Conservation (phyloP, 2,329 filamentous ascomycete genomes). For the Xylariaceae sp. region DNA sequence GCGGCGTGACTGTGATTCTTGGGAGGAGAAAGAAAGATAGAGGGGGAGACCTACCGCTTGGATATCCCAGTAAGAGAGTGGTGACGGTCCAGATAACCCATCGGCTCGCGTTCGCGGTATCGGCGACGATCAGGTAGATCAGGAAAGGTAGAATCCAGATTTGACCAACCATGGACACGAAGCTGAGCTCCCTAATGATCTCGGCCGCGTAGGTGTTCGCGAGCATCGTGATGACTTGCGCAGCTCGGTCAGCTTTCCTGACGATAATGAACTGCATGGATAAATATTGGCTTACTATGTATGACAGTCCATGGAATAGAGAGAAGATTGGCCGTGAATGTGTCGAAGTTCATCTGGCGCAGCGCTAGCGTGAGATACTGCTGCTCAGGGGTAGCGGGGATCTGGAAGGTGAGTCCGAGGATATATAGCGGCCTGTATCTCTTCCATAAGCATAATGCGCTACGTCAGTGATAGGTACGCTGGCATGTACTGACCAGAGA, state of each 20-base stretch:
- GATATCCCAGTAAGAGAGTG: slow-evolving; percentile 45
- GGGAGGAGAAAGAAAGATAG: background rate
- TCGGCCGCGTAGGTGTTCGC: slow-evolving; percentile 42
- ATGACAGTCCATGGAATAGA: slow-evolving; percentile 45
- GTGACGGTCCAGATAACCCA: slow-evolving; percentile 49
- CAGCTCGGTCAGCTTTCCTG: background rate
- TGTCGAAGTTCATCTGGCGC: slow-evolving; percentile 50
- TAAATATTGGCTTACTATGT: slow-evolving; percentile 41
- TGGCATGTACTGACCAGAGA: slow-evolving; percentile 42
- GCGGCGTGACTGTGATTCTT: background rate
- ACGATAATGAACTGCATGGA: background rate
- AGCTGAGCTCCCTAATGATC: slow-evolving; percentile 51
- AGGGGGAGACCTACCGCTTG: slow-evolving; percentile 40
- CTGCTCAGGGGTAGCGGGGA: slow-evolving; percentile 47
- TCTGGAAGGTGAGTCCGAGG: slow-evolving; percentile 49
- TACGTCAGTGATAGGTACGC: background rate
- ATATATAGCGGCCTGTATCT: slow-evolving; percentile 48
- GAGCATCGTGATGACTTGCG: slow-evolving; percentile 41
- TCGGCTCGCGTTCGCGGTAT: slow-evolving; percentile 41
- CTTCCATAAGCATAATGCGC: background rate
- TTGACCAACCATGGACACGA: slow-evolving; percentile 51
- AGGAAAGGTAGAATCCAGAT: slow-evolving; percentile 65
- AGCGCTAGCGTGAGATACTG: slow-evolving; percentile 56
- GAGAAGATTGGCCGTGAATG: slow-evolving; percentile 56
- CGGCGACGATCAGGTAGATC: slow-evolving; percentile 49